Conservation (phyloP, 1,284 basidiomycete genomes). For the Xanthoconium separans region DNA sequence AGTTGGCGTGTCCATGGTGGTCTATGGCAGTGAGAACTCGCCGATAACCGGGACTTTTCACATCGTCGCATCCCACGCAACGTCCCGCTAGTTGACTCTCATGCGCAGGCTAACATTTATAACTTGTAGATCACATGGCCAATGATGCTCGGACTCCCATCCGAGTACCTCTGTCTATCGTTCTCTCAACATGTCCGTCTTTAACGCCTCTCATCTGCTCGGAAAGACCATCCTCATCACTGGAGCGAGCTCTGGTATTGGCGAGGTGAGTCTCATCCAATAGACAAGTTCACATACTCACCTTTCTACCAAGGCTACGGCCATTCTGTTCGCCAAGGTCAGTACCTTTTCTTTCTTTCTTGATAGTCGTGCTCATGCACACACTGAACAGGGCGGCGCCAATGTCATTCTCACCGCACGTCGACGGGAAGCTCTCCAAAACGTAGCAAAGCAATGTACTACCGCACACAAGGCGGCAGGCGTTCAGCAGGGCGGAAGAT, state of each 20-base stretch:
- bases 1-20: neutral
- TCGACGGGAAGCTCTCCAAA: conserved; percentile 60
- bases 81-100: accelerated
- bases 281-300: neutral
- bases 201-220: conserved; percentile 72
- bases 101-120: no score
- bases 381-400: conserved; percentile 59
- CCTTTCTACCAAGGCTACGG: conserved; percentile 60
- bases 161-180: conserved; percentile 1
- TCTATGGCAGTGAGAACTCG: no score
- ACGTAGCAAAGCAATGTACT: conserved; percentile 63
- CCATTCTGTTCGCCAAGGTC: conserved; percentile 82
- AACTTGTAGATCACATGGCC: neutral
- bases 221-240: conserved; percentile 88
- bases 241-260: conserved; percentile 83
- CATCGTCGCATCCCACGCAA: neutral
- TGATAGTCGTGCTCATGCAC: neutral
- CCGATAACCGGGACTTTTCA: neutral
- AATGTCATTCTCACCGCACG: conserved; percentile 78
- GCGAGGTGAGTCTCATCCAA: conserved; percentile 48
- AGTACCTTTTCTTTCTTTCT: conserved; percentile 1
- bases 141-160: neutral
- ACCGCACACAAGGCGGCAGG: conserved; percentile 72
- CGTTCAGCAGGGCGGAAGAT: conserved; percentile 68
- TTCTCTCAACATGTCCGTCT: conserved; percentile 63